phyloP scores from a whole-genome alignment of 2,329 filamentous ascomycete species.

The Pseudogymnoascus sp. region DNA sequence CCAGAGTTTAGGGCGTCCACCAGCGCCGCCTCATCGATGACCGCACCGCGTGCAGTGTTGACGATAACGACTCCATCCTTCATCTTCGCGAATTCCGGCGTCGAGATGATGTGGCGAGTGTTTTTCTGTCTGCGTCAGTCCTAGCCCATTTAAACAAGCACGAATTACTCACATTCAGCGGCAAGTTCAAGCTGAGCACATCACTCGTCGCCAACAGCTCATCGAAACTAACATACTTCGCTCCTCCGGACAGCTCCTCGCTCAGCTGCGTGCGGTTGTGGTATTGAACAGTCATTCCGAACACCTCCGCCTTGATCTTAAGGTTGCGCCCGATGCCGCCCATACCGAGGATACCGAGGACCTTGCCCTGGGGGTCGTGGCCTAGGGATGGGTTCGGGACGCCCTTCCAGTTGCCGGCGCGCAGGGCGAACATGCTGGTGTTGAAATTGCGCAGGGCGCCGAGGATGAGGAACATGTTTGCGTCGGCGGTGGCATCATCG shows the following conservation, averaged over 20 bases:
- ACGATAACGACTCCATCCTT: conserved; percentile 69
- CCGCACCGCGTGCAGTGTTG: conserved; percentile 74
- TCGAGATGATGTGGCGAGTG: conserved; percentile 69
- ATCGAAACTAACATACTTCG: conserved; percentile 65
- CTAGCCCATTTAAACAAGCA: not conserved
- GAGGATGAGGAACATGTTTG: conserved; percentile 71
- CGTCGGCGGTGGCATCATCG: conserved; percentile 76
- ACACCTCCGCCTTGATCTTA: conserved; percentile 63
- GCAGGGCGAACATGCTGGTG: conserved; percentile 52
- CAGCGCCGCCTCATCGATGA: conserved; percentile 74
- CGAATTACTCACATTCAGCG: conserved; percentile 58
- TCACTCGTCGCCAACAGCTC: conserved; percentile 62
- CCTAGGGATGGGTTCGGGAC: conserved; percentile 48
- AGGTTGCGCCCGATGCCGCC: conserved; percentile 75
- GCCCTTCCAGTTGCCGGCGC: conserved; percentile 61
- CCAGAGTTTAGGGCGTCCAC: conserved; percentile 64
- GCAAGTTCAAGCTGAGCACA: conserved; percentile 71
- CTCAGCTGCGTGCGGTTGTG: conserved; percentile 59
- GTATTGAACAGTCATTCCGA: conserved; percentile 69
- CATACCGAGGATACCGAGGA: conserved; percentile 76
- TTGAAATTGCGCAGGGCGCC: conserved; percentile 71
- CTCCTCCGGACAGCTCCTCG: conserved; percentile 44
- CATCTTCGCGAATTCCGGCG: conserved; percentile 64
- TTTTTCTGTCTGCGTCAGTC: conserved; percentile 32
- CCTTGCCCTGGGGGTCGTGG: conserved; percentile 70